Conservation (phyloP, 495 filamentous ascomycete species). For the Clavariopsis aquatica region DNA sequence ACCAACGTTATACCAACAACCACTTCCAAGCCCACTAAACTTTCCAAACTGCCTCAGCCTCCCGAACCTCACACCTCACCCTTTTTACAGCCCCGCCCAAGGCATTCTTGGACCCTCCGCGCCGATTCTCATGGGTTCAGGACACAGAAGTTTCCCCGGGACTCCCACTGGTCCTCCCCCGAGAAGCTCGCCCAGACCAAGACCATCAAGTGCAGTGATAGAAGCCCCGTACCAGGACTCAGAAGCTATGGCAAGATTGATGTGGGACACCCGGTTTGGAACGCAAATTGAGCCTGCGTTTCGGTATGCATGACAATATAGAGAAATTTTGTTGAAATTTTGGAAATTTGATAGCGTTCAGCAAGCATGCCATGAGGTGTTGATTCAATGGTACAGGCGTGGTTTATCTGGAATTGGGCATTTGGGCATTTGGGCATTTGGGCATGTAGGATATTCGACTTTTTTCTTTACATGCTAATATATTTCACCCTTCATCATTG, state of each 20-base stretch:
- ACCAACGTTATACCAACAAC: not conserved
- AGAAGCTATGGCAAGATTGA: conserved; percentile 11
- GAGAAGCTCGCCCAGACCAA: conserved; percentile 1
- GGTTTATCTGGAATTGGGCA: too few species aligned
- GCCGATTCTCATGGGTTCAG: not conserved
- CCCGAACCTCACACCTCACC: not conserved
- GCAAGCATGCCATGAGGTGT: not conserved
- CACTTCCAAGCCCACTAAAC: not conserved
- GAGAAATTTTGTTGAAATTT: not conserved
- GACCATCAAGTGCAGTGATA: not conserved
- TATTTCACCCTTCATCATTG: too few species aligned
- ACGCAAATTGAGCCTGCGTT: conserved; percentile 10
- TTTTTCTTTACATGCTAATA: too few species aligned
- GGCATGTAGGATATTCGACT: too few species aligned
- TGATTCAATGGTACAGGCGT: not conserved
- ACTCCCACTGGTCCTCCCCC: not conserved
- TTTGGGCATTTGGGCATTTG: too few species aligned
- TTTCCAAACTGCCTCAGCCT: not conserved
- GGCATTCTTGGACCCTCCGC: not conserved
- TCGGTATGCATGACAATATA: not conserved
- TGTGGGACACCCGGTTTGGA: conserved; percentile 5
- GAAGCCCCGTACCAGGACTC: conserved; percentile 18
- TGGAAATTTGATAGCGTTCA: not conserved
- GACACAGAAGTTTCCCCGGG: not conserved
- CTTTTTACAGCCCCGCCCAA: conserved; percentile 9